Evolutionary conservation across 177 flowering plant species (phyloP), one percentile per base, ranked within the genome.

Genomic region (Vitis hybrid): DNA sequence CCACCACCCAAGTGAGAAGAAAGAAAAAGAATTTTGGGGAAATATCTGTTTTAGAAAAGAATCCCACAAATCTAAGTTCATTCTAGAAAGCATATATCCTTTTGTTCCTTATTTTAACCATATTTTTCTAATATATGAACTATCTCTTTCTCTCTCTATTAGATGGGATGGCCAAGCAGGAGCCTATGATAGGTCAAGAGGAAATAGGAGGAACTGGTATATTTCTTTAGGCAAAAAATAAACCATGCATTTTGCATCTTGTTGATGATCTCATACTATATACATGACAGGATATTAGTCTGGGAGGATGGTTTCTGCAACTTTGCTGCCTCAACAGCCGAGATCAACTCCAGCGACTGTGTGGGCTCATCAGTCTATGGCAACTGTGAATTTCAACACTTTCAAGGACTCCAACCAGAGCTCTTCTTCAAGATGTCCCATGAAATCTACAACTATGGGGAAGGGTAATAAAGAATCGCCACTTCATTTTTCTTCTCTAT

Each of bases 221-320:
- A 1, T 15, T 54, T 56, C 31, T 50, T 58, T 45, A 12, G 14
- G 45, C 45, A 34, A 34, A 34, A 34, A 34, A 34, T 34, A 34
- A 34, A 34, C 7, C 45, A 53, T 13, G n/a, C 6, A 16, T 68
- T 48, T 60, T 60, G 15, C 16, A 20, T 22, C 29, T 20, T 12
- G 29, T 60, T 60, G 12, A 60, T 60, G 39, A 9, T 20, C 9
- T 60, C 48, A 15, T 60, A 34, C 45, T 54, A 5, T 48, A 45
- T 19, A 52, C 62, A 13, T 69, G 51, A 9, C 72, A 95, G 98
- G 99, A 91, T 95, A 80, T 76, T 95, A 76, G 98, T 87, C 1
- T 95, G 99, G 99, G 99, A 95, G 80, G 99, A 95, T 81, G 99
- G 99, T 10, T 95, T 91, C 78, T 95, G 98, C 90, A 95, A 95